Conservation (phyloP, 345 rosid species). For the Ailanthus altissimus region DNA sequence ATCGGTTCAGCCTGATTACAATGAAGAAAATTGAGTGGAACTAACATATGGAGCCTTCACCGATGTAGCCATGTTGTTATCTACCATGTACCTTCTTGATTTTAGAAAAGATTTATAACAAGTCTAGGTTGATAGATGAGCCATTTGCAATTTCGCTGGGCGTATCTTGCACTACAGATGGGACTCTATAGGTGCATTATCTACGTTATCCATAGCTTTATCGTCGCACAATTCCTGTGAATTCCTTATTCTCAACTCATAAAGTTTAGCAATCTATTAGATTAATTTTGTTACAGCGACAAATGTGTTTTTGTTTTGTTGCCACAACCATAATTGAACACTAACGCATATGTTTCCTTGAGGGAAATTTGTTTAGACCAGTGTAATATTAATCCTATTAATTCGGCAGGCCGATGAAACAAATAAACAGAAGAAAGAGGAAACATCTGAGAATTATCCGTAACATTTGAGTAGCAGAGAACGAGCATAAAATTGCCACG, state of each 20-base stretch:
- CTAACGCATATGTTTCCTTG: no score
- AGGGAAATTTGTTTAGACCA: background rate
- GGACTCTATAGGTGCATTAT: no score
- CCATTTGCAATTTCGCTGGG: background rate
- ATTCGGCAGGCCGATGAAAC: background rate
- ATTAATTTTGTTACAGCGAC: no score
- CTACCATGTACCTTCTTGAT: background rate
- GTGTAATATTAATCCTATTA: background rate
- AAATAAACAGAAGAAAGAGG: background rate
- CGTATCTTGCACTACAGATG: background rate
- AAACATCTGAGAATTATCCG: constrained; percentile 5
- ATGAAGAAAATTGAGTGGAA: constrained; percentile 23
- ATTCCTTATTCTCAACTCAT: no score
- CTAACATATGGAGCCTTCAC: background rate
- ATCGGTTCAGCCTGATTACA: constrained; percentile 53
- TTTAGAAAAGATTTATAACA: background rate
- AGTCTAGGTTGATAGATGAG: background rate
- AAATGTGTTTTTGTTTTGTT: no score
- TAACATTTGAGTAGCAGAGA: background rate
- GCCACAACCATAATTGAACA: no score
- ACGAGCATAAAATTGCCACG: background rate
- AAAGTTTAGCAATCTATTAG: no score
- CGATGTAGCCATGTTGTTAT: background rate
- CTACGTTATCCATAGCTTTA: no score
- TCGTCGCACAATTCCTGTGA: no score